Percentiles rank a stretch among this genome's conserved stretches.
Conservation (phyloP, 2,329 filamentous ascomycete genomes). For the Microcera coccophila region DNA sequence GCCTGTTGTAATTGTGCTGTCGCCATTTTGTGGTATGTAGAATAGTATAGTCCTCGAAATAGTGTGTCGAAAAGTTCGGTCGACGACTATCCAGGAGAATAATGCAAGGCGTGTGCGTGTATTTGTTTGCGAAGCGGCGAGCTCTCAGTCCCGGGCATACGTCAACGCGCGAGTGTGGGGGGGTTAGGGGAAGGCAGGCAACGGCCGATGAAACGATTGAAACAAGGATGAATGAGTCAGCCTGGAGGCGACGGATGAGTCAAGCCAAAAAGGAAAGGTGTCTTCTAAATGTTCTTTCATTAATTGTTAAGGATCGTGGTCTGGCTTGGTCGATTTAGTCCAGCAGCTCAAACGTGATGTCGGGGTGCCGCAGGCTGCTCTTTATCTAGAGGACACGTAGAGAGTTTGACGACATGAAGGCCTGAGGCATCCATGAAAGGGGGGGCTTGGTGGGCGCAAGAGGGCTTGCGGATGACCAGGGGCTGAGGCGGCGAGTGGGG, state of each 20-base stretch:
- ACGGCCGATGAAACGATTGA: slow-evolving; percentile 8
- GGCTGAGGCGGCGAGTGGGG: too few relatives aligned
- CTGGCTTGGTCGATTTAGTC: background rate
- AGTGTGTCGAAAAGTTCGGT: background rate
- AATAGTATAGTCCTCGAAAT: slow-evolving; percentile 6
- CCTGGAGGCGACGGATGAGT: slow-evolving; percentile 18
- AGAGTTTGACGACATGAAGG: slow-evolving; percentile 17
- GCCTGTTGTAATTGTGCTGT: slow-evolving; percentile 42
- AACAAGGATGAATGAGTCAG: slow-evolving; percentile 24
- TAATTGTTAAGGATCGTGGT: background rate
- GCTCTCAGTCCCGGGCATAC: slow-evolving; percentile 8
- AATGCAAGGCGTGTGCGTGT: background rate
- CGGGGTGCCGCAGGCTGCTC: slow-evolving; percentile 25
- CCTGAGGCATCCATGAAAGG: slow-evolving; percentile 30
- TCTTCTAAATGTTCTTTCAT: slow-evolving; percentile 12
- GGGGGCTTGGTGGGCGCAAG: background rate
- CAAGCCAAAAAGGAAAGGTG: slow-evolving; percentile 28
- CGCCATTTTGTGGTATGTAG: slow-evolving; percentile 9
- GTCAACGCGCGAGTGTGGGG: slow-evolving; percentile 5
- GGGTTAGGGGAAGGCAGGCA: slow-evolving; percentile 6
- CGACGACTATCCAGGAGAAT: background rate
- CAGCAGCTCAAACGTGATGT: background rate
- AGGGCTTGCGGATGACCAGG: background rate
- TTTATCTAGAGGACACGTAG: slow-evolving; percentile 38
- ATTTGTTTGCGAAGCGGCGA: background rate